Percentiles rank a stretch among this genome's conserved stretches.
These are phyloP conservation scores for Anthracocystis walkeri DNA, from an alignment of 1,284 basidiomycete species.

Conservation along the genomic window DNA sequence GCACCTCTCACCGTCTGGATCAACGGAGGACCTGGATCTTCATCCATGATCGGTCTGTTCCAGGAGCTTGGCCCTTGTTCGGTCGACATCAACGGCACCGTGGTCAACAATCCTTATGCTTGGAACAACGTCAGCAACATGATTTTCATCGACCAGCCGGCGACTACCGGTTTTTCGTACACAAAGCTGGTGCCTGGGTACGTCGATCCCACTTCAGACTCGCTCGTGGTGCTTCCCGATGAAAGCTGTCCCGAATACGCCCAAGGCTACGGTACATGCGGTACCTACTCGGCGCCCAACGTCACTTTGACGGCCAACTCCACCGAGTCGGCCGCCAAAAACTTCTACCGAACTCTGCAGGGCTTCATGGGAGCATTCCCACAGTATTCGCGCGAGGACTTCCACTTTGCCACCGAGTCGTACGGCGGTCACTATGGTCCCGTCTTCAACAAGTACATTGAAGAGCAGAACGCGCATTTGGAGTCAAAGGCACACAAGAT, in stretches of 20 bases:
- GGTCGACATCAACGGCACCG: slow-evolving; percentile 74
- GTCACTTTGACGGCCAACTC: slow-evolving; percentile 52
- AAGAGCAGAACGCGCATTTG: slow-evolving; percentile 74
- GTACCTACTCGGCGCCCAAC: slow-evolving; percentile 49
- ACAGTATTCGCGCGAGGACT: slow-evolving; percentile 70
- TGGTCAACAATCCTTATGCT: slow-evolving; percentile 75
- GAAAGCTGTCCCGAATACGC: slow-evolving; percentile 47
- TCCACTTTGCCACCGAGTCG: slow-evolving; percentile 74
- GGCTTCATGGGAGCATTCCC: slow-evolving; percentile 61
- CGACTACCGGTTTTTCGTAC: slow-evolving; percentile 57
- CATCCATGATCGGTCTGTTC: slow-evolving; percentile 78
- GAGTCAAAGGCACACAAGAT: slow-evolving; percentile 72
- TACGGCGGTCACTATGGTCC: slow-evolving; percentile 75
- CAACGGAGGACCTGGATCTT: slow-evolving; percentile 74
- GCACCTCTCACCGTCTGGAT: slow-evolving; percentile 53
- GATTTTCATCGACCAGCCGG: slow-evolving; percentile 81
- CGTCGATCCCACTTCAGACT: slow-evolving; percentile 28
- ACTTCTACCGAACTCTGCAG: slow-evolving; percentile 75
- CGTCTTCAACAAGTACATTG: slow-evolving; percentile 73
- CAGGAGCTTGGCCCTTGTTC: slow-evolving; percentile 79
- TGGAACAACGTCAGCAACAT: slow-evolving; percentile 78
- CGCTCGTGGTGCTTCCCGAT: slow-evolving; percentile 35
- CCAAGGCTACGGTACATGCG: slow-evolving; percentile 39
- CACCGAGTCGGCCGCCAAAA: slow-evolving; percentile 55
- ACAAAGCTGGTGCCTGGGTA: slow-evolving; percentile 49